phyloP scores from a whole-genome alignment of 768 basidiomycete genomes.

The Suillus alpinus region DNA sequence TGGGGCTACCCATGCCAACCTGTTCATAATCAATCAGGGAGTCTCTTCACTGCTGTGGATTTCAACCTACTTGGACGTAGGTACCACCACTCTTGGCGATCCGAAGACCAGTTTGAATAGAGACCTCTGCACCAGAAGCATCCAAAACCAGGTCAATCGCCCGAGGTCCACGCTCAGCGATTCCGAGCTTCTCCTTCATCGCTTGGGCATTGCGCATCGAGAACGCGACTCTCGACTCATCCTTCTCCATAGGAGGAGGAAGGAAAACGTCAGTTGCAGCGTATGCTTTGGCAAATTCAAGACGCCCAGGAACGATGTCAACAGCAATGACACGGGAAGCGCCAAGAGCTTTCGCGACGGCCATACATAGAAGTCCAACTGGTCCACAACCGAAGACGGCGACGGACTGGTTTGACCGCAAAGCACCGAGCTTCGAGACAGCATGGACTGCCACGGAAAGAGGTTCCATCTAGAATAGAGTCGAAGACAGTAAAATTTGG shows the following conservation, averaged over 20 bases:
- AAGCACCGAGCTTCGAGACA: slow-evolving; percentile 69
- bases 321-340: slow-evolving; percentile 82
- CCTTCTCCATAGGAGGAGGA: slow-evolving; percentile 56
- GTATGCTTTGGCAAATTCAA: slow-evolving; percentile 84
- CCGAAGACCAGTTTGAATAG: slow-evolving; percentile 82
- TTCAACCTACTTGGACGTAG: slow-evolving; percentile 54
- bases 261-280: slow-evolving; percentile 76
- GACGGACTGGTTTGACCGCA: slow-evolving; percentile 74
- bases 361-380: slow-evolving; percentile 87
- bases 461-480: slow-evolving; percentile 74
- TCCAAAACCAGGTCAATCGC: slow-evolving; percentile 87
- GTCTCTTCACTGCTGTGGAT: neutral
- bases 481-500: neutral
- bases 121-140: slow-evolving; percentile 90
- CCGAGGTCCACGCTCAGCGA: slow-evolving; percentile 67
- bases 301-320: slow-evolving; percentile 71
- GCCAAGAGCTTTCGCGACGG: slow-evolving; percentile 91
- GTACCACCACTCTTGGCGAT: slow-evolving; percentile 76
- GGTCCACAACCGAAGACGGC: slow-evolving; percentile 90
- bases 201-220: slow-evolving; percentile 67
- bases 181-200: slow-evolving; percentile 62
- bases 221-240: slow-evolving; percentile 68
- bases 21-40: slow-evolving; percentile 25
- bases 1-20: slow-evolving; percentile 85
- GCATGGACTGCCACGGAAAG: slow-evolving; percentile 91